phyloP scores from a whole-genome alignment of 2,329 filamentous ascomycete species.

The Aspergillus proliferans region DNA sequence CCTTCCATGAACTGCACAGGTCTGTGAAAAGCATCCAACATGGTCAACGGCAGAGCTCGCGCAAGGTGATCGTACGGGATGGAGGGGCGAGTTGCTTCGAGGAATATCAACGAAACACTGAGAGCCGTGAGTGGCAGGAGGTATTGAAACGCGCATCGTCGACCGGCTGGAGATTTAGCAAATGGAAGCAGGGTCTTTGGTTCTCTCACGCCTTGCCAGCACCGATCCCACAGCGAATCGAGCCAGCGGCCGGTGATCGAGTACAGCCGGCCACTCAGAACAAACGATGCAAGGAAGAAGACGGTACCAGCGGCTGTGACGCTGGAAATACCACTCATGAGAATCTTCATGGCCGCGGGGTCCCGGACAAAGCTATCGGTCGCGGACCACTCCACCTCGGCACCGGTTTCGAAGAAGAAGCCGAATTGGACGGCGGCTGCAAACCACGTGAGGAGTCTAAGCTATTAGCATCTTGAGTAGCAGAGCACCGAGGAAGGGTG shows the following conservation, averaged over 20 bases:
- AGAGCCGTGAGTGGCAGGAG: conserved; percentile 16
- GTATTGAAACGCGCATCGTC: conserved; percentile 12
- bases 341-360: conserved; percentile 32
- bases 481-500: not conserved
- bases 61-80: conserved; percentile 35
- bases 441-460: conserved; percentile 24
- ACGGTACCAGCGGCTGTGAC: conserved; percentile 20
- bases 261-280: conserved; percentile 25
- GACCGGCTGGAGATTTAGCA: conserved; percentile 14
- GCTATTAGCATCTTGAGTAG: conserved; percentile 1
- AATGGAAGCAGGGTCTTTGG: conserved; percentile 14
- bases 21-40: conserved; percentile 25
- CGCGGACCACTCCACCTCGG: conserved; percentile 35
- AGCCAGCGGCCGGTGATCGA: conserved; percentile 16
- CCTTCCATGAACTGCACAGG: conserved; percentile 12
- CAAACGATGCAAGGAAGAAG: conserved; percentile 22
- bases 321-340: conserved; percentile 29
- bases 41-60: conserved; percentile 28
- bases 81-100: conserved; percentile 22
- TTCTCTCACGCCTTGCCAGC: conserved; percentile 9
- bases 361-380: conserved; percentile 30
- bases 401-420: conserved; percentile 36
- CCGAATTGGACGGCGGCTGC: conserved; percentile 31
- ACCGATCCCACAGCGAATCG: conserved; percentile 15
- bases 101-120: conserved; percentile 21